Evolutionary conservation across 257 asterid species (phyloP), one percentile per base, ranked within the genome.

Genomic region (Solanum chiquidenum): DNA sequence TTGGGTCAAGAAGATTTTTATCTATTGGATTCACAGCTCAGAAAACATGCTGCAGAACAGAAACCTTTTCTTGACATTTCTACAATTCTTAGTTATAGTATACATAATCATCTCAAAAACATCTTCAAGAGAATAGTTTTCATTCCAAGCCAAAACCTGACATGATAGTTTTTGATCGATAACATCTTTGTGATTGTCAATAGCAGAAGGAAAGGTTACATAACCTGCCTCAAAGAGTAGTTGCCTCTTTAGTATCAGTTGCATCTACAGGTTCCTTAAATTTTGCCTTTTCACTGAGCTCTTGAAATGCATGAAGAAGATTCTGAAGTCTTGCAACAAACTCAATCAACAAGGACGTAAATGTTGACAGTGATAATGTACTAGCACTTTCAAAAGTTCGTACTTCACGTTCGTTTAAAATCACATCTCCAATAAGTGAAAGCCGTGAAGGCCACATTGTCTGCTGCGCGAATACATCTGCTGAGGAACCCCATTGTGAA

Each of bases 291-390:
- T 91, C 94, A 23, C 98, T 90, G 49, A 97, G 95, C 60, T 91
- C 94, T 89, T 94, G 93, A 40, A 94, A 96, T 2, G 99, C 91
- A 68, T 87, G 37, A 18, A 96, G 96, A 8, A 97, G 92, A 90
- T 97, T 97, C 90, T 97, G 98, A 88, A 97, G 98, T 90, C 99
- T 91, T 10, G 99, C 99, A 7, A 97, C 98, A 29, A 97, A 95
- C 89, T 97, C 99, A 74, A 97, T 94, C 94, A 96, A 85, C 90
- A 94, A 86, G 72, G 98, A 96, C 44, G 99, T 94, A 87, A 93
- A 96, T 4, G 96, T 97, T 6, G 99, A 89, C 44, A 97, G 93
- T n/a, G 99, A 97, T 86, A 97, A 85, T 0, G 99, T 98, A 58
- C 98, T 96, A 0, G 99, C 99, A 80, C 99, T 97, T 90, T 96